A percentile compares a stretch with the other conserved stretches of the same genome.
These are phyloP conservation scores for Physcomitrium patens DNA, from an alignment of 225 moss, liverwort and hornwort genomes.

Conservation along the genomic window DNA sequence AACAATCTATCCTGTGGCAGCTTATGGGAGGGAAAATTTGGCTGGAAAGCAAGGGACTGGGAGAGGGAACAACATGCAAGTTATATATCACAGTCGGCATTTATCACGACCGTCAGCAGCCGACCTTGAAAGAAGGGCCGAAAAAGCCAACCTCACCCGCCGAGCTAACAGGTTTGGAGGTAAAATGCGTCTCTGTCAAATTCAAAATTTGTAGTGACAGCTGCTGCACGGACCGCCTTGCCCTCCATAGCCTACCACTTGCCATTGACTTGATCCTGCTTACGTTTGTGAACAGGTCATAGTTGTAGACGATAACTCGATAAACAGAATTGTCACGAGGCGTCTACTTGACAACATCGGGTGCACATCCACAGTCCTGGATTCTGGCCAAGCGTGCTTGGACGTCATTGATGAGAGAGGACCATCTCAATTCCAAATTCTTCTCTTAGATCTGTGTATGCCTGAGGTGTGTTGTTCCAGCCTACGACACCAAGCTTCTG, in stretches of 20 bases:
- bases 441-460: conserved; percentile 69
- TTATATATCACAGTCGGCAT: conserved; percentile 48
- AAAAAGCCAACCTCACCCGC: background rate
- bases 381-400: conserved; percentile 57
- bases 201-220: background rate
- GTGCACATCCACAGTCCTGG: conserved; percentile 51
- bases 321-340: conserved; percentile 64
- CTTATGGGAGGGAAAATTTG: conserved; percentile 59
- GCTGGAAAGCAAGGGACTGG: conserved; percentile 55
- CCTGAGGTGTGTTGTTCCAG: conserved; percentile 48
- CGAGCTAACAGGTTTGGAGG: conserved; percentile 23
- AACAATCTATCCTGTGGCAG: conserved; percentile 29
- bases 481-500: background rate
- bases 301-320: conserved; percentile 68
- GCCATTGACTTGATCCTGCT: too few species aligned
- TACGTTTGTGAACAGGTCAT: conserved; percentile 40
- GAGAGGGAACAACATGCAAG: conserved; percentile 54
- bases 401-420: conserved; percentile 49
- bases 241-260: too few species aligned
- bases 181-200: background rate
- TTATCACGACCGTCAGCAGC: conserved; percentile 8
- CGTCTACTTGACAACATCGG: conserved; percentile 55
- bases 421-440: conserved; percentile 47
- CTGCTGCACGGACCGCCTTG: background rate
- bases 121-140: background rate